A percentile compares a stretch with the other conserved stretches of the same genome.
Conservation (phyloP, 768 basidiomycete genomes). For the Suillus fuscotomentosus region DNA sequence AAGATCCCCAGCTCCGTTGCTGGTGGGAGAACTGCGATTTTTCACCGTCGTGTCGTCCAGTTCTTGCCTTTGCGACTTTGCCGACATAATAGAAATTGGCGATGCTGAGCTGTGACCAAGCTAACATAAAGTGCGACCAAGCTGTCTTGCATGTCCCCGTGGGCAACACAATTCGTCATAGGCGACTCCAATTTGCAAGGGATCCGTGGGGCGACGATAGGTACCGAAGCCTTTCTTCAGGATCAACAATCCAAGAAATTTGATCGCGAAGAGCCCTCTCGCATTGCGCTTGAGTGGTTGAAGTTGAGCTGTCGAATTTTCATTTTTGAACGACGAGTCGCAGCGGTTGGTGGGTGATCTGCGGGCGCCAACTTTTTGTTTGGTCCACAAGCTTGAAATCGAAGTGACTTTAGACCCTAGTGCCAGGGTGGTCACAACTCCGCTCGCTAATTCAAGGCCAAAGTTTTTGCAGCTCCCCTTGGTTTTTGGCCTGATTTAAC, state of each 20-base stretch:
- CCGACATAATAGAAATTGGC: background rate
- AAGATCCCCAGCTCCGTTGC: conserved; percentile 20
- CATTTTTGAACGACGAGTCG: background rate
- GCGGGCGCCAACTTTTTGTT: background rate
- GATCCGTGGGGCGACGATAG: conserved; percentile 14
- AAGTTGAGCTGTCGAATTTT: background rate
- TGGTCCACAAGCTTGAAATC: background rate
- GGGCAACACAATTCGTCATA: conserved; percentile 12
- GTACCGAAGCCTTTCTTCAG: conserved; percentile 14
- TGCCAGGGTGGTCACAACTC: background rate
- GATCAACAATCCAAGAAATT: background rate
- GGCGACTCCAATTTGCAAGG: conserved; percentile 10
- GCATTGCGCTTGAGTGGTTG: background rate
- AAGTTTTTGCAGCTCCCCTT: background rate
- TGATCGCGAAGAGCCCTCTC: background rate
- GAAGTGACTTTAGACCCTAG: background rate
- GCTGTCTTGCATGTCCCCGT: conserved; percentile 15
- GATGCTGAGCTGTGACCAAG: conserved; percentile 7
- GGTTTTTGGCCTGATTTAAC: background rate
- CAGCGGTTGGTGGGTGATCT: background rate
- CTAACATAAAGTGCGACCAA: background rate
- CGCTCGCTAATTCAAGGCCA: conserved; percentile 1
- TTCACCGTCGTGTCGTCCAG: conserved; percentile 21
- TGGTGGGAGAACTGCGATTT: conserved; percentile 22
- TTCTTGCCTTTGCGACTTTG: conserved; percentile 3